phyloP scores from a whole-genome alignment of 2,329 filamentous ascomycete genomes.

The Aspergillus aculeatinus region DNA sequence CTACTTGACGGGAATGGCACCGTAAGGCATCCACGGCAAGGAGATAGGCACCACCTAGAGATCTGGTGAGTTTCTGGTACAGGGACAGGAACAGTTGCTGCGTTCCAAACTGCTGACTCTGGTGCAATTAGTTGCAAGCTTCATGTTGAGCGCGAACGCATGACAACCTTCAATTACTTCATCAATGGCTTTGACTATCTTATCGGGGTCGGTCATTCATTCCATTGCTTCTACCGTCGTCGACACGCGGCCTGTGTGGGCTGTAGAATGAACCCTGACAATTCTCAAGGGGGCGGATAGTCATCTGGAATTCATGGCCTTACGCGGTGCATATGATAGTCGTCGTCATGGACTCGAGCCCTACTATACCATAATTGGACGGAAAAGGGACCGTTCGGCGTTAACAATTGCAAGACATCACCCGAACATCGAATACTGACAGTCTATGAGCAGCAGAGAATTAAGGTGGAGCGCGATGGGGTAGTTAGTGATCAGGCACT shows the following conservation, averaged over 20 bases:
- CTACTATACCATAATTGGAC: not conserved
- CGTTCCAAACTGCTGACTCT: not conserved
- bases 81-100: no score
- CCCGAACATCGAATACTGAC: not conserved
- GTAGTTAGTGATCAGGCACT: not conserved
- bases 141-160: not conserved
- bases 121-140: not conserved
- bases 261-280: not conserved
- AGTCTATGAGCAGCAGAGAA: no score
- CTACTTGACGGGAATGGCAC: no score
- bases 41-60: no score
- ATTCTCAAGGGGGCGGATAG: not conserved
- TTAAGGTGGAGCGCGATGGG: not conserved
- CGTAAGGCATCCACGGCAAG: no score
- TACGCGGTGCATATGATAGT: not conserved
- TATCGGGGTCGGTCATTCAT: not conserved
- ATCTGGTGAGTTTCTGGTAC: no score
- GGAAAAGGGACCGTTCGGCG: not conserved
- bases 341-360: not conserved
- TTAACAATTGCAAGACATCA: not conserved
- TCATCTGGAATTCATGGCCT: not conserved
- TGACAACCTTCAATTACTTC: not conserved
- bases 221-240: not conserved
- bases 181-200: not conserved
- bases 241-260: not conserved